Evolutionary conservation across 192 early-diverging fungal genomes (phyloP).

Genomic region (Linnemannia schmuckeri): DNA sequence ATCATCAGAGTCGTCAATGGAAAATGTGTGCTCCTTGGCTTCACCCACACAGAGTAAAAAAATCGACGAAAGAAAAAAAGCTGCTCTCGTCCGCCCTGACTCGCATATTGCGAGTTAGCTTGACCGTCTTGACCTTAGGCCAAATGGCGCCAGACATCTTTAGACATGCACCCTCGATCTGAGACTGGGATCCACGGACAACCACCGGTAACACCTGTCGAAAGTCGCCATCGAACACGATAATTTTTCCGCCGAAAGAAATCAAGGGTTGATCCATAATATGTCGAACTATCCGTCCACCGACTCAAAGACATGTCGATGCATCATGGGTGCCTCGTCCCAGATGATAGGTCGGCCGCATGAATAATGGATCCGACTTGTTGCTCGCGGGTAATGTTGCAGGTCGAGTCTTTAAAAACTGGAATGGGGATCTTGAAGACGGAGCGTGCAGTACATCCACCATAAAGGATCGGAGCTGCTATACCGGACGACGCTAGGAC

Average conservation of each 20-base stretch:
- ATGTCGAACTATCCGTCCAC: conserved; percentile 23
- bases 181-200: neutral
- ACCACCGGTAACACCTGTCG: conserved; percentile 32
- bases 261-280: neutral
- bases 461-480: conserved; percentile 18
- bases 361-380: neutral
- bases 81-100: neutral
- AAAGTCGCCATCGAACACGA: conserved; percentile 52
- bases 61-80: conserved; percentile 4
- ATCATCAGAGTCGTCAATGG: neutral
- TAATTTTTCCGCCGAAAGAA: conserved; percentile 15
- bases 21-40: conserved; percentile 15
- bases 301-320: conserved; percentile 29
- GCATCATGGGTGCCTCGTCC: conserved; percentile 54
- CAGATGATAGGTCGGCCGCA: conserved; percentile 37
- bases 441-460: conserved; percentile 29
- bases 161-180: conserved; percentile 31
- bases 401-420: conserved; percentile 6
- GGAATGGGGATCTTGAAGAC: conserved; percentile 32
- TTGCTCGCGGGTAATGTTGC: conserved; percentile 9
- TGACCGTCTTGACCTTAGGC: conserved; percentile 19
- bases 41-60: conserved; percentile 15
- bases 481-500: conserved; percentile 24
- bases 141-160: conserved; percentile 30
- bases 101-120: conserved; percentile 26